Conservation (phyloP, 495 filamentous ascomycete genomes). For the Stereocaulon alpinum region DNA sequence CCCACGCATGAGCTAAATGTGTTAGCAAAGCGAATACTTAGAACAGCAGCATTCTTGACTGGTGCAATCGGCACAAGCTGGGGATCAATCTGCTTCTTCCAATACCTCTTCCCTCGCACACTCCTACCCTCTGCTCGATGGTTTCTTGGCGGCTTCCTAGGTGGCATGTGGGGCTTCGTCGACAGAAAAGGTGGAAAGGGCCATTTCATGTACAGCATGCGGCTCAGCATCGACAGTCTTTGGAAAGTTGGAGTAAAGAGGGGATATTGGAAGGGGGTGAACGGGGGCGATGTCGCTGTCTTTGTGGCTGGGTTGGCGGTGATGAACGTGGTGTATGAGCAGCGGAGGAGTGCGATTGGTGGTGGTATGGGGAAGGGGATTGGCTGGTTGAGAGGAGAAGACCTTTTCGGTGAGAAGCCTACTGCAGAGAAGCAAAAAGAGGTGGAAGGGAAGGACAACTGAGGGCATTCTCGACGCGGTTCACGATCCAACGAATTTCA, state of each 20-base stretch:
- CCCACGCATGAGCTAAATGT: conserved; percentile 55
- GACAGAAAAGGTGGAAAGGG: conserved; percentile 34
- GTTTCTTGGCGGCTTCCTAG: conserved; percentile 77
- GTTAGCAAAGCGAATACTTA: conserved; percentile 46
- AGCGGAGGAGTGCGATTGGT: conserved; percentile 53
- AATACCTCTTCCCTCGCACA: conserved; percentile 59
- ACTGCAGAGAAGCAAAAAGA: conserved; percentile 28
- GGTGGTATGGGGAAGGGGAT: conserved; percentile 61
- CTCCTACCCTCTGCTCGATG: conserved; percentile 73
- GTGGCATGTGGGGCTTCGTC: conserved; percentile 69
- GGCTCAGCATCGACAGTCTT: conserved; percentile 62
- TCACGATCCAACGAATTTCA: neutral
- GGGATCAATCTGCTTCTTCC: conserved; percentile 81
- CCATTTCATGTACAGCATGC: conserved; percentile 58
- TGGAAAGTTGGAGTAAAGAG: conserved; percentile 90
- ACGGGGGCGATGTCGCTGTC: conserved; percentile 71
- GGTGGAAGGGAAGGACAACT: conserved; percentile 27
- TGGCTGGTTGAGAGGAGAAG: conserved; percentile 63
- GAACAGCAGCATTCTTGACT: conserved; percentile 63
- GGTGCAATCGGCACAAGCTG: conserved; percentile 70
- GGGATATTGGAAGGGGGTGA: conserved; percentile 69
- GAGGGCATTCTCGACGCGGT: neutral
- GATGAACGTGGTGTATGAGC: conserved; percentile 69
- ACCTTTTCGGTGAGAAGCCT: conserved; percentile 41
- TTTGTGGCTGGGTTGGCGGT: conserved; percentile 68